These are phyloP conservation scores for Chaetomium strumarium DNA, from an alignment of 2,329 filamentous ascomycete genomes.

Conservation along the genomic window DNA sequence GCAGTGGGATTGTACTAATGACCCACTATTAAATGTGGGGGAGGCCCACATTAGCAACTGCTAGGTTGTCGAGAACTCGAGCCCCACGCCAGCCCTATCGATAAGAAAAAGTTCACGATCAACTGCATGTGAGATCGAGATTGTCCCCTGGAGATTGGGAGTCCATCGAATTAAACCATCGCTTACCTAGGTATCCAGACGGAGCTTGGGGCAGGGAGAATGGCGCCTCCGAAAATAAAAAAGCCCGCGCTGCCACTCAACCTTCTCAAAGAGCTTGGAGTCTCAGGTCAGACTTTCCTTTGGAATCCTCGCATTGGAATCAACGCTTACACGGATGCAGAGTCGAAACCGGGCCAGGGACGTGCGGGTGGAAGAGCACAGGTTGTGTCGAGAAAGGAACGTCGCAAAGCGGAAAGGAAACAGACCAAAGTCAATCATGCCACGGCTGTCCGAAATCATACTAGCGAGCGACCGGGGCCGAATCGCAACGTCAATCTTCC, in stretches of 20 bases:
- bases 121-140: not conserved
- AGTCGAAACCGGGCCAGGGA: conserved; percentile 17
- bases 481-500: not conserved
- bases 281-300: conserved; percentile 15
- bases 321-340: conserved; percentile 30
- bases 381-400: conserved; percentile 50
- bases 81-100: conserved; percentile 4
- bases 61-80: not conserved
- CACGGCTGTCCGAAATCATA: conserved; percentile 17
- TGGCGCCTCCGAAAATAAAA: conserved; percentile 29
- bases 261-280: conserved; percentile 40
- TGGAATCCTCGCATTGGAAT: not conserved
- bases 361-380: conserved; percentile 7
- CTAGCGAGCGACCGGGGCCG: conserved; percentile 7
- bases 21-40: not conserved
- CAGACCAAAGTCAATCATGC: conserved; percentile 50
- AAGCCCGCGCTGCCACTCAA: conserved; percentile 38
- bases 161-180: not conserved
- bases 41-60: not conserved
- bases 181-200: not conserved
- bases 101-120: conserved; percentile 18
- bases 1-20: not conserved
- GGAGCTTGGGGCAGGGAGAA: conserved; percentile 11
- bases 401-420: conserved; percentile 59
- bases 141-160: not conserved